Evolutionary conservation across 768 basidiomycete species (phyloP).

Genomic region (Auriculariales sp.): DNA sequence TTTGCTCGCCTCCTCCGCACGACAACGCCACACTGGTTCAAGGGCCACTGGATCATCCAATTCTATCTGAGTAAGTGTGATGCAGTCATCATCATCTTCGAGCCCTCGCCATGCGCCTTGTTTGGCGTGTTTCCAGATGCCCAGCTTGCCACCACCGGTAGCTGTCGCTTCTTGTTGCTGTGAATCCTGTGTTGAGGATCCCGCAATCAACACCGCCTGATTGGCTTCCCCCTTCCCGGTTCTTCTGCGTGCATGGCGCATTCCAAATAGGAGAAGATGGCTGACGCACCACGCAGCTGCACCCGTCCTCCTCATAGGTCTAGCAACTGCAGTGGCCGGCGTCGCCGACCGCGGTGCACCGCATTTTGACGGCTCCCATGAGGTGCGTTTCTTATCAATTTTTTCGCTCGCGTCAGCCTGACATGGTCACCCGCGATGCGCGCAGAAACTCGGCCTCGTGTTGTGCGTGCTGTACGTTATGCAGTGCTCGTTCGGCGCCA

Average conservation of each 20-base stretch:
- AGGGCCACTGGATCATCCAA: slow-evolving; percentile 35
- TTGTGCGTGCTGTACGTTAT: slow-evolving; percentile 34
- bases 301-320: slow-evolving; percentile 26
- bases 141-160: no score
- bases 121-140: no score
- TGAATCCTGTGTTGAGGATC: no score
- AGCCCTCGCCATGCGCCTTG: no score
- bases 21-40: slow-evolving; percentile 36
- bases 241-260: no score
- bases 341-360: slow-evolving; percentile 20
- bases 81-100: background rate
- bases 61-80: slow-evolving; percentile 29
- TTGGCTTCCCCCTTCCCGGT: no score
- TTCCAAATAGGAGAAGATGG: no score
- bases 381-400: slow-evolving; percentile 19
- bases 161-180: no score
- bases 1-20: slow-evolving; percentile 41
- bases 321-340: slow-evolving; percentile 24
- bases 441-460: slow-evolving; percentile 31
- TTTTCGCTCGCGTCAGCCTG: no score
- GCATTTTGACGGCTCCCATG: slow-evolving; percentile 32
- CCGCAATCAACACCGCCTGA: no score
- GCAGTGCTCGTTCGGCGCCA: slow-evolving; percentile 34
- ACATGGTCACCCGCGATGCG: no score
- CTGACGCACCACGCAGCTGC: slow-evolving; percentile 20